These are phyloP conservation scores for Yamadazyma phyllophila DNA, from an alignment of 805 yeast species.

Conservation along the genomic window DNA sequence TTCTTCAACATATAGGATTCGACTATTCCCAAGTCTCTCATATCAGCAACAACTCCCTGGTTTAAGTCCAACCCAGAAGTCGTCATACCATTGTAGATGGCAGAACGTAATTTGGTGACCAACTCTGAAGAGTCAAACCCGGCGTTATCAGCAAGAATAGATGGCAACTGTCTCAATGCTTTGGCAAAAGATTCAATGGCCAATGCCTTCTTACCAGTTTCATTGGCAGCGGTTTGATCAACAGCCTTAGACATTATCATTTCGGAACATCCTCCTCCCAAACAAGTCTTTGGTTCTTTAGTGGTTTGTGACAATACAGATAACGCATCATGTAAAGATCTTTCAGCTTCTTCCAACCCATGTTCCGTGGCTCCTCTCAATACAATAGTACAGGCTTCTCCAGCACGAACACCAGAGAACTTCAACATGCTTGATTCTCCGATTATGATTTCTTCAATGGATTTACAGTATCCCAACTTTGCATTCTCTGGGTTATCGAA, in stretches of 20 bases:
- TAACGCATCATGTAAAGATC: constrained; percentile 84
- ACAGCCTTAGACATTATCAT: constrained; percentile 96
- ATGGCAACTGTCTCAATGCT: constrained; percentile 92
- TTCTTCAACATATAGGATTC: constrained; percentile 89
- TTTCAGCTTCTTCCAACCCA: constrained; percentile 47
- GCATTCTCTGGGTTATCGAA: constrained; percentile 90
- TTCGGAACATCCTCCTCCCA: constrained; percentile 92
- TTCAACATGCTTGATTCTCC: constrained; percentile 91
- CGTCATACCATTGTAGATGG: constrained; percentile 87
- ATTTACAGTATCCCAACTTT: constrained; percentile 82
- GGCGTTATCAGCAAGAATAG: constrained; percentile 94
- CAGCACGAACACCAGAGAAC: constrained; percentile 93
- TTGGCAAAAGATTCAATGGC: constrained; percentile 94
- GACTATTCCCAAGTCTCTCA: constrained; percentile 89
- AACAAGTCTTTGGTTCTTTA: constrained; percentile 82
- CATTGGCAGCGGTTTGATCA: constrained; percentile 86
- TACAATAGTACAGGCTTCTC: constrained; percentile 94
- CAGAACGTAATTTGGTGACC: constrained; percentile 84
- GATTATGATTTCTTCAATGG: constrained; percentile 86
- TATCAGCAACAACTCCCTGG: constrained; percentile 83
- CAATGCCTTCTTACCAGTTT: constrained; percentile 86
- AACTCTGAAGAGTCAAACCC: constrained; percentile 93
- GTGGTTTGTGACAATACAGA: constrained; percentile 95
- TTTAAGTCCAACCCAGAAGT: constrained; percentile 90
- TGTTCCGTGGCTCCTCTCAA: constrained; percentile 60